phyloP scores from a whole-genome alignment of 2,329 filamentous ascomycete species.

The Ceratocystiopsis sp. region DNA sequence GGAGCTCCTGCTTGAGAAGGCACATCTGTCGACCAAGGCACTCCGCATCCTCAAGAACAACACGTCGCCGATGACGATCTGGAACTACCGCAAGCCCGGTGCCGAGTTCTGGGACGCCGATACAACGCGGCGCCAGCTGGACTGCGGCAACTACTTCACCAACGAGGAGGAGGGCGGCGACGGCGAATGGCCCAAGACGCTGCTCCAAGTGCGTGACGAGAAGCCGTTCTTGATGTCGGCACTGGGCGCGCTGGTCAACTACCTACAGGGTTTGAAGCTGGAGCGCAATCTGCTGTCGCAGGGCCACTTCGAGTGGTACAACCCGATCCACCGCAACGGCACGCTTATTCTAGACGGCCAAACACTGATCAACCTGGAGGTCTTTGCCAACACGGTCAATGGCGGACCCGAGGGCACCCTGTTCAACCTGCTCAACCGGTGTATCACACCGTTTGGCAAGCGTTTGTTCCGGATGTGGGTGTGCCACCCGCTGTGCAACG shows the following conservation, averaged over 20 bases:
- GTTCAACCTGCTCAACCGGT: conserved; percentile 80
- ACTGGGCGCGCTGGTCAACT: conserved; percentile 74
- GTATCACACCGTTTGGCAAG: conserved; percentile 93
- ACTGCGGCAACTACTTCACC: conserved; percentile 63
- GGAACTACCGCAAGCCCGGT: conserved; percentile 78
- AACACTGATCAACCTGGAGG: conserved; percentile 92
- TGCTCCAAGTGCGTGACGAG: conserved; percentile 48
- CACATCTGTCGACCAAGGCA: conserved; percentile 69
- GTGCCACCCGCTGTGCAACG: conserved; percentile 82
- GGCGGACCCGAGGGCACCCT: conserved; percentile 73
- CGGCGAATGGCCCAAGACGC: conserved; percentile 58
- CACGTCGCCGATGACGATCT: conserved; percentile 78
- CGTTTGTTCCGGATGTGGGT: conserved; percentile 94
- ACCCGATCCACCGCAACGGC: conserved; percentile 77
- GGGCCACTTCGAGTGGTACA: conserved; percentile 81
- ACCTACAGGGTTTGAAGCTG: conserved; percentile 72
- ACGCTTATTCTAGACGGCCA: conserved; percentile 89
- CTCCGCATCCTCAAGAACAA: conserved; percentile 92
- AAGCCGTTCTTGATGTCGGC: conserved; percentile 82
- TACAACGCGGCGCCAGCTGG: conserved; percentile 63
- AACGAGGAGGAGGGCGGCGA: conserved; percentile 28
- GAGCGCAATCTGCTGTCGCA: conserved; percentile 77
- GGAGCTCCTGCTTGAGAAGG: conserved; percentile 81
- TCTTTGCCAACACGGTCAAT: conserved; percentile 86
- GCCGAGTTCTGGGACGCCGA: conserved; percentile 88